These are phyloP conservation scores for Penicillium aurantiogriseum DNA, from an alignment of 2,329 filamentous ascomycete species.

Conservation along the genomic window DNA sequence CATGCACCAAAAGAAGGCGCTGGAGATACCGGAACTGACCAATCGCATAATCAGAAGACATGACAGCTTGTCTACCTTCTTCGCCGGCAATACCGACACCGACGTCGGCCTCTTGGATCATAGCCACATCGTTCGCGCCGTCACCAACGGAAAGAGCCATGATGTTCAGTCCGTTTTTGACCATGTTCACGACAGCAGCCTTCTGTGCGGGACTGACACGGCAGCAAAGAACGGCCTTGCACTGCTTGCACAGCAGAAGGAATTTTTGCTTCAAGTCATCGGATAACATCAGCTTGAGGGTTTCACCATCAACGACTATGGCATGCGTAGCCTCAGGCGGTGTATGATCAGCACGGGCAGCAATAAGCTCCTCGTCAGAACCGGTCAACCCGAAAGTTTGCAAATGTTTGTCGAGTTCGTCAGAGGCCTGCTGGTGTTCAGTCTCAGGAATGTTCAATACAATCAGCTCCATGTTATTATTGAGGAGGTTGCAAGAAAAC, in stretches of 20 bases:
- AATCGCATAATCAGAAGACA: slow-evolving; percentile 95
- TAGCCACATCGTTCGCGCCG: slow-evolving; percentile 92
- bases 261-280: slow-evolving; percentile 87
- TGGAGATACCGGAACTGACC: slow-evolving; percentile 89
- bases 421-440: slow-evolving; percentile 61
- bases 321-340: slow-evolving; percentile 85
- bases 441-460: slow-evolving; percentile 83
- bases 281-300: slow-evolving; percentile 80
- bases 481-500: slow-evolving; percentile 95
- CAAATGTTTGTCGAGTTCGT: slow-evolving; percentile 72
- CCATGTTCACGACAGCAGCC: slow-evolving; percentile 92
- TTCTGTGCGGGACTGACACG: slow-evolving; percentile 97
- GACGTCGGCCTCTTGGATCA: slow-evolving; percentile 98
- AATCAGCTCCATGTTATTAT: slow-evolving; percentile 97
- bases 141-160: slow-evolving; percentile 94
- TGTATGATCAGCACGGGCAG: slow-evolving; percentile 78
- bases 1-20: slow-evolving; percentile 82
- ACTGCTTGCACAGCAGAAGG: slow-evolving; percentile 91
- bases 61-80: slow-evolving; percentile 87
- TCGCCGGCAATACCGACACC: slow-evolving; percentile 93
- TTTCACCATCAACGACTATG: slow-evolving; percentile 91
- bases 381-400: slow-evolving; percentile 74
- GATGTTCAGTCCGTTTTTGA: slow-evolving; percentile 90
- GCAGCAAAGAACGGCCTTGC: slow-evolving; percentile 93
- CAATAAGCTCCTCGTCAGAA: slow-evolving; percentile 77